Percentiles rank a stretch among this genome's conserved stretches.
Conservation (phyloP, 2,329 filamentous ascomycete species). For the Verticillium alfalfae region DNA sequence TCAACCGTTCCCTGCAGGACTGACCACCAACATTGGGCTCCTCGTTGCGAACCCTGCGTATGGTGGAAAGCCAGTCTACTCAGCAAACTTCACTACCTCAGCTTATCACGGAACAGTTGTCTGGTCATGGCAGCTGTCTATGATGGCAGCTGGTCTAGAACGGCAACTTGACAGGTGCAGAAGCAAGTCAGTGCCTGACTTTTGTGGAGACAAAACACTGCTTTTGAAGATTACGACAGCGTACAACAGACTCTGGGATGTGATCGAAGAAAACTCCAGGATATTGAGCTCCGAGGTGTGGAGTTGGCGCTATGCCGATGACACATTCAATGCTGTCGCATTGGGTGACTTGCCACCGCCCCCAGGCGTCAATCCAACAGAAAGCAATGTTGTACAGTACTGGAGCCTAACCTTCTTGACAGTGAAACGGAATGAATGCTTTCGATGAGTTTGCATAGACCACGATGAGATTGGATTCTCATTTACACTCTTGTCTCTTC, state of each 20-base stretch:
- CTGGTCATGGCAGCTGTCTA: conserved; percentile 60
- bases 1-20: conserved; percentile 51
- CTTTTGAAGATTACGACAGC: conserved; percentile 39
- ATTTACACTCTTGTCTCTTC: no score
- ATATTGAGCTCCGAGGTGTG: background rate
- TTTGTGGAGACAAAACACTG: conserved; percentile 41
- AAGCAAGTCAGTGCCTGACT: conserved; percentile 28
- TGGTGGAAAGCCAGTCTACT: conserved; percentile 38
- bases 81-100: conserved; percentile 46
- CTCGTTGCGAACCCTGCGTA: conserved; percentile 59
- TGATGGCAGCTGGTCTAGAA: conserved; percentile 58
- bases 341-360: background rate
- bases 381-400: background rate
- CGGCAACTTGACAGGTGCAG: conserved; percentile 50
- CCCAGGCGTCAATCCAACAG: background rate
- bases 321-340: background rate
- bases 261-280: conserved; percentile 47
- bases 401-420: conserved; percentile 1
- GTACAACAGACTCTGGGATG: conserved; percentile 57
- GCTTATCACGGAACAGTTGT: conserved; percentile 61
- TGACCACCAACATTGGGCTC: conserved; percentile 50
- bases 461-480: no score
- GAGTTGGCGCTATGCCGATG: conserved; percentile 1
- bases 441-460: background rate
- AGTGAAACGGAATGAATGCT: background rate